Evolutionary conservation across 495 filamentous ascomycete species (phyloP).

Genomic region (Aspergillus baeticus): DNA sequence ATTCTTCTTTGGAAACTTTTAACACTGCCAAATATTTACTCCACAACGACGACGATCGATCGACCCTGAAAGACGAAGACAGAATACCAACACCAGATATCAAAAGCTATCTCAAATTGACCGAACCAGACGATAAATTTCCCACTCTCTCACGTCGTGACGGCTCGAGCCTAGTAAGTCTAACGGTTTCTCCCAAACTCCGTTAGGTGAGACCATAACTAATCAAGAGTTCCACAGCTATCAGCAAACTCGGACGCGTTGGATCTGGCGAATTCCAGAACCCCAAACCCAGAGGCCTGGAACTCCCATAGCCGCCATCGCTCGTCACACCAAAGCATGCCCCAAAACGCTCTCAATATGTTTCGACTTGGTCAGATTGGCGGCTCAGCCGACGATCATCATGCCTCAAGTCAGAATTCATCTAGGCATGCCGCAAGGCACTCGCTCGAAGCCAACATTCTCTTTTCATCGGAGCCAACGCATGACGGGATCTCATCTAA

Average conservation of each 20-base stretch:
- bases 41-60: conserved; percentile 70
- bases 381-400: conserved; percentile 22
- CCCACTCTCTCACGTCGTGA: conserved; percentile 74
- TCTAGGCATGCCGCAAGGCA: conserved; percentile 43
- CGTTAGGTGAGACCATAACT: conserved; percentile 2
- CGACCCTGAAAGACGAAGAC: conserved; percentile 46
- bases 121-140: conserved; percentile 77
- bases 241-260: conserved; percentile 79
- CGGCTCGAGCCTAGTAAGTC: conserved; percentile 66
- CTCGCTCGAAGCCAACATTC: conserved; percentile 55
- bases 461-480: conserved; percentile 30
- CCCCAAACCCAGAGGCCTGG: conserved; percentile 66
- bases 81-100: conserved; percentile 58
- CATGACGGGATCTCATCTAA: conserved; percentile 27
- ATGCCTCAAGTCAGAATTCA: conserved; percentile 15
- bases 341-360: conserved; percentile 54
- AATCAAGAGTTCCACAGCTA: conserved; percentile 50
- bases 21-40: conserved; percentile 84
- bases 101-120: conserved; percentile 70
- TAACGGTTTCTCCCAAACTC: neutral
- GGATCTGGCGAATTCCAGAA: conserved; percentile 73
- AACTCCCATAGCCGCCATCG: conserved; percentile 70
- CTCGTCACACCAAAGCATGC: conserved; percentile 75
- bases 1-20: conserved; percentile 58
- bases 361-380: conserved; percentile 36